phyloP scores from a whole-genome alignment of 2,329 filamentous ascomycete genomes.

The Trichoderma sp. region DNA sequence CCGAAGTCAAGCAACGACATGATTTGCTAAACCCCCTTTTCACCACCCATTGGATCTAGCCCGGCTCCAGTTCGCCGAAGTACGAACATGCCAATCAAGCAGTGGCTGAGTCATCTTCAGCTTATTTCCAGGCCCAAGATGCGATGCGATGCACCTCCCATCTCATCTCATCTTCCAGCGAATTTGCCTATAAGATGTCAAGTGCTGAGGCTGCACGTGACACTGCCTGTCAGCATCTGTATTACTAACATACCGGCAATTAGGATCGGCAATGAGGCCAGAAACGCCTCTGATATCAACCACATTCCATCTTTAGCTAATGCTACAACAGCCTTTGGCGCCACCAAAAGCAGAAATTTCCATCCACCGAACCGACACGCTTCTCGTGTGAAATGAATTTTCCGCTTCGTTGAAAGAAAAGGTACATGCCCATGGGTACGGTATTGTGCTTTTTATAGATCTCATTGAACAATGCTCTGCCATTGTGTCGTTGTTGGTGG shows the following conservation, averaged over 20 bases:
- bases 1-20: not conserved
- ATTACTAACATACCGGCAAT: constrained; percentile 12
- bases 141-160: not conserved
- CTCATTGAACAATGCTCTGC: not conserved
- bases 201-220: not conserved
- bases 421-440: not conserved
- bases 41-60: not conserved
- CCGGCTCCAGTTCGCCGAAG: not conserved
- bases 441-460: not conserved
- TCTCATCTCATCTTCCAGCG: not conserved
- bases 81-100: not conserved
- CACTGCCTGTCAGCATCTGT: not conserved
- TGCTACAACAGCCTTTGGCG: not conserved
- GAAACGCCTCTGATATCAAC: constrained; percentile 5
- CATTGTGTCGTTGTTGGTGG: not conserved
- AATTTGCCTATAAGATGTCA: not conserved
- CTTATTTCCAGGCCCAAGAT: not conserved
- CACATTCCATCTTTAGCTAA: not conserved
- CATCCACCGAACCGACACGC: constrained; percentile 18
- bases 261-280: constrained; percentile 4
- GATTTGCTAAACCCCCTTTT: not conserved
- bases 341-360: constrained; percentile 9
- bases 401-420: not conserved
- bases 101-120: not conserved
- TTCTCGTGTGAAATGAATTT: constrained; percentile 5